These are phyloP conservation scores for Peronospora destructor DNA, from an alignment of 352 stramenopile genomes.

Conservation along the genomic window DNA sequence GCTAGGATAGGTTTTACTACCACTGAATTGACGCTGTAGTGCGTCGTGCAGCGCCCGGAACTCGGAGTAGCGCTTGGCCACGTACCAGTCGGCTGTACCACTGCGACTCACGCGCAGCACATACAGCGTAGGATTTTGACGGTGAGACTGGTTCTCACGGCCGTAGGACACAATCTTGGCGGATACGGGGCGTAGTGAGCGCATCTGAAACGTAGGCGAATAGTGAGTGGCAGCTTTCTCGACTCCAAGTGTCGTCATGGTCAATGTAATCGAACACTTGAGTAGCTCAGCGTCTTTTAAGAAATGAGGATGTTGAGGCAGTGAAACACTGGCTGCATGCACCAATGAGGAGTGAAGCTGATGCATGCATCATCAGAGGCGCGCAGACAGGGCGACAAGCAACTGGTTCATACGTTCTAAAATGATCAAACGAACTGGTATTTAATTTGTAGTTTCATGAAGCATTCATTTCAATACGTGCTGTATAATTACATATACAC, in stretches of 20 bases:
- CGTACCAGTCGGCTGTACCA: conserved; percentile 51
- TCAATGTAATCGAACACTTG: not conserved
- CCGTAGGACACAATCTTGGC: conserved; percentile 65
- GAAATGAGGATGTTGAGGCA: conserved; percentile 25
- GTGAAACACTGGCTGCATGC: conserved; percentile 11
- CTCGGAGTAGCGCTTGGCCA: conserved; percentile 70
- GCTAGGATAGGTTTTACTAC: conserved; percentile 10
- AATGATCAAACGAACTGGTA: not conserved
- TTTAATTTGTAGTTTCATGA: not conserved
- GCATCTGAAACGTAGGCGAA: conserved; percentile 29
- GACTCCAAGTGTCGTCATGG: conserved; percentile 5
- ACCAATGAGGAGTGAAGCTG: conserved; percentile 8
- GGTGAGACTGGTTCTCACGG: conserved; percentile 35
- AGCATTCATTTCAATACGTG: not conserved
- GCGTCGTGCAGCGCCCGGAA: conserved; percentile 51
- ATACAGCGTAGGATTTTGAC: conserved; percentile 51
- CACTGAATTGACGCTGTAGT: conserved; percentile 29
- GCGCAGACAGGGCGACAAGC: conserved; percentile 6
- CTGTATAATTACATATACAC: no score
- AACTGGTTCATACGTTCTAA: not conserved
- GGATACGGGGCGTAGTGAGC: conserved; percentile 51
- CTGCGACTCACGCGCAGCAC: conserved; percentile 56
- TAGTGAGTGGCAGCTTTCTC: conserved; percentile 9
- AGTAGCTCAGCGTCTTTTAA: conserved; percentile 12
- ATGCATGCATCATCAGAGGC: conserved; percentile 17